Percentiles rank a stretch among this genome's conserved stretches.
Conservation (phyloP, 2,329 filamentous ascomycete genomes). For the Scolecobasidium constrictum region DNA sequence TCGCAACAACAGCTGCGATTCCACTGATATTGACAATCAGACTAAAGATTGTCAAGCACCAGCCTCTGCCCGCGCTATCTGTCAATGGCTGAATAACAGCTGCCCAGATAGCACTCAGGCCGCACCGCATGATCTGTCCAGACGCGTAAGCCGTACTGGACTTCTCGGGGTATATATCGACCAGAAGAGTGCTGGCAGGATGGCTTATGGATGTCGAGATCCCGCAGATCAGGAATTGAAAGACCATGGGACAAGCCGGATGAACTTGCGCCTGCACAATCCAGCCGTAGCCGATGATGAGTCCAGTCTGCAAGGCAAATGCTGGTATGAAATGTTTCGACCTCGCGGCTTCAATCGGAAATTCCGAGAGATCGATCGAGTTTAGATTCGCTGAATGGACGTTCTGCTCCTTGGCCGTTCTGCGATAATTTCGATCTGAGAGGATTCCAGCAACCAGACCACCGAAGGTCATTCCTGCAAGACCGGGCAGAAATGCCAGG, state of each 20-base stretch:
- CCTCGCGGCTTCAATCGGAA: not conserved
- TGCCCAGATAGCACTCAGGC: not conserved
- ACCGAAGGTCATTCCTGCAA: constrained; percentile 25
- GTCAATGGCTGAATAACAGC: no score
- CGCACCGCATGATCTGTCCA: not conserved
- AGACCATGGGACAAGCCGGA: not conserved
- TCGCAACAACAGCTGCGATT: no score
- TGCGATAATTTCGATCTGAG: constrained; percentile 63
- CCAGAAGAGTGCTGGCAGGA: not conserved
- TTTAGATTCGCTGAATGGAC: not conserved
- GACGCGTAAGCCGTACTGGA: not conserved
- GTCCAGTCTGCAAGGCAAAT: not conserved
- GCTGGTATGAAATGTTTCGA: not conserved
- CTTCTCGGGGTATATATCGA: not conserved
- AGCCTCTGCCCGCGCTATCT: no score
- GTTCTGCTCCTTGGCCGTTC: constrained; percentile 37
- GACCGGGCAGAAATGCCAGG: constrained; percentile 25
- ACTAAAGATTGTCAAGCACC: no score
- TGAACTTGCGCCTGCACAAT: not conserved
- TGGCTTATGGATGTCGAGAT: not conserved
- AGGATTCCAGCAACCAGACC: constrained; percentile 40
- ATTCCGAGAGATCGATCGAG: not conserved
- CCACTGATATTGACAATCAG: no score
- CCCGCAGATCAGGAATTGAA: not conserved
- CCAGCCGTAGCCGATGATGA: not conserved